Percentiles rank a stretch among this genome's conserved stretches.
These are phyloP conservation scores for Colletotrichum siamense DNA, from an alignment of 2,329 filamentous ascomycete species.

Conservation along the genomic window DNA sequence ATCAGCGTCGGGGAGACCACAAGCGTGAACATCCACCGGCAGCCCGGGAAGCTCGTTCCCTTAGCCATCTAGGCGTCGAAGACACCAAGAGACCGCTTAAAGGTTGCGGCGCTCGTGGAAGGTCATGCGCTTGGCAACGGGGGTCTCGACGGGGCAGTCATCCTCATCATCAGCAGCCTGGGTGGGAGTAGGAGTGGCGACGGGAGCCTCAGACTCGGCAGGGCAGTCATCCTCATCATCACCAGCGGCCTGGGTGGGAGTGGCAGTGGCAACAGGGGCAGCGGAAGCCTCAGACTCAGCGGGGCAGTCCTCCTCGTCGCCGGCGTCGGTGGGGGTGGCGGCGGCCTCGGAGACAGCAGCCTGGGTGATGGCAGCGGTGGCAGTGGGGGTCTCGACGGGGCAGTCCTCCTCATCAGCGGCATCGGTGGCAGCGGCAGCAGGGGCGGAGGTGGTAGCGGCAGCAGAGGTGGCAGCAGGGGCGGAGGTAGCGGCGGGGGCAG, in stretches of 20 bases:
- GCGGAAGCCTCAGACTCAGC: slow-evolving; percentile 4
- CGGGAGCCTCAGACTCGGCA: slow-evolving; percentile 5
- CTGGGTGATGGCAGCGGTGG: neutral
- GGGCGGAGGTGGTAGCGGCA: neutral
- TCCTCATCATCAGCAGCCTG: slow-evolving; percentile 11
- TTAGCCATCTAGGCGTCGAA: neutral
- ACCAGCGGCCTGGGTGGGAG: neutral
- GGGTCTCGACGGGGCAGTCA: slow-evolving; percentile 18
- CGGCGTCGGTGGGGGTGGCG: neutral
- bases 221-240: slow-evolving; percentile 11
- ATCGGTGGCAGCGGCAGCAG: neutral
- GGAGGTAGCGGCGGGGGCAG: neutral
- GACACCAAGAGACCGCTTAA: neutral
- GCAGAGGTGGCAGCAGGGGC: neutral
- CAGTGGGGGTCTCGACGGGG: neutral
- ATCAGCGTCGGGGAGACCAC: slow-evolving; percentile 1
- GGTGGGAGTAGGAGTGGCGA: neutral
- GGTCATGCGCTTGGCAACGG: slow-evolving; percentile 18
- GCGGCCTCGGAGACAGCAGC: neutral
- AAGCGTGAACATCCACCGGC: neutral
- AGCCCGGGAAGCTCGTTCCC: neutral
- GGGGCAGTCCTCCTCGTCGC: slow-evolving; percentile 11
- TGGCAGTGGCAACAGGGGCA: neutral
- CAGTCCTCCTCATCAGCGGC: neutral
- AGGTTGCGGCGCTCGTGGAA: slow-evolving; percentile 21